Conservation (phyloP, 495 filamentous ascomycete species). For the Recurvomyces mirabilis region DNA sequence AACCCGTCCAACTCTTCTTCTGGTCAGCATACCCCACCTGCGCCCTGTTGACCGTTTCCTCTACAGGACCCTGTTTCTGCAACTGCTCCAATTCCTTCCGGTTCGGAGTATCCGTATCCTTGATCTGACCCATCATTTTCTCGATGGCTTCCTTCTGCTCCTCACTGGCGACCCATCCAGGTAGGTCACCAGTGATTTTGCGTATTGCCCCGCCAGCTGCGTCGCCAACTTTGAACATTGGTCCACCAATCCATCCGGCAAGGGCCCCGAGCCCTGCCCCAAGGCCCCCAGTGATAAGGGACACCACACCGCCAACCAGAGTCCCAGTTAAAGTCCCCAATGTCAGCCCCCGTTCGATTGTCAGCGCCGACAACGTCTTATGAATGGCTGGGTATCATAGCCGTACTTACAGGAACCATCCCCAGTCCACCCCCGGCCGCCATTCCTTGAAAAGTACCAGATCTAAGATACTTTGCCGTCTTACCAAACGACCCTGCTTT, state of each 20-base stretch:
- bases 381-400: too few species aligned
- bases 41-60: not conserved
- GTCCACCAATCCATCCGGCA: conserved; percentile 16
- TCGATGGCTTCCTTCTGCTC: conserved; percentile 22
- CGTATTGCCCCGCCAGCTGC: conserved; percentile 12
- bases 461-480: conserved; percentile 20
- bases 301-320: conserved; percentile 19
- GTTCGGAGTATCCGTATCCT: conserved; percentile 15
- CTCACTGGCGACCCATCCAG: conserved; percentile 21
- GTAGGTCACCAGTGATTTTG: conserved; percentile 18
- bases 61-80: not conserved
- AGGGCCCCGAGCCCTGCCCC: conserved; percentile 17
- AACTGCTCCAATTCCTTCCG: conserved; percentile 18
- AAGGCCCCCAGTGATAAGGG: conserved; percentile 16
- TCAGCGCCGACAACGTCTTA: too few species aligned
- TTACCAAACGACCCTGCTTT: conserved; percentile 25
- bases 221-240: conserved; percentile 21
- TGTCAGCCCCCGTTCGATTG: conserved; percentile 12
- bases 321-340: conserved; percentile 23
- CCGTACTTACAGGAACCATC: not conserved
- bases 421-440: conserved; percentile 1
- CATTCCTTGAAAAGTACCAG: conserved; percentile 22
- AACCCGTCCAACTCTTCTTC: conserved; percentile 1
- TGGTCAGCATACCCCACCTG: not conserved
- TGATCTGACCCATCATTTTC: conserved; percentile 21